phyloP scores from a whole-genome alignment of 2,329 filamentous ascomycete species.

The Sphaerostilbella broomeana region DNA sequence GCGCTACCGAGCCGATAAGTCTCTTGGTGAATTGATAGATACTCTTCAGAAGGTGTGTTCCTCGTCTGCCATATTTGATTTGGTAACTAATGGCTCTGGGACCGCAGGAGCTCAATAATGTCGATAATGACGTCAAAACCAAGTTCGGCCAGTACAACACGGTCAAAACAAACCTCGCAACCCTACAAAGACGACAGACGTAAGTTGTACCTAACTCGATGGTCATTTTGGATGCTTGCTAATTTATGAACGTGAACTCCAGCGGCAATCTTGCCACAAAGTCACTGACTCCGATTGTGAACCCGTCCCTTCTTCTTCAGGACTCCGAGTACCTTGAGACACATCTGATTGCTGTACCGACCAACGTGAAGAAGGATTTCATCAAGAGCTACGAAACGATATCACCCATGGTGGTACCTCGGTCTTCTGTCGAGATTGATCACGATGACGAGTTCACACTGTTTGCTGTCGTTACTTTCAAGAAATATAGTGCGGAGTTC shows the following conservation, averaged over 20 bases:
- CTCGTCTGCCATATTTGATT: not conserved
- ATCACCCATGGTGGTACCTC: conserved; percentile 85
- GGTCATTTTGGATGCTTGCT: no score
- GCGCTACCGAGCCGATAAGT: conserved; percentile 90
- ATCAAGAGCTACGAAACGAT: conserved; percentile 83
- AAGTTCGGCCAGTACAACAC: conserved; percentile 94
- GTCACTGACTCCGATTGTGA: conserved; percentile 82
- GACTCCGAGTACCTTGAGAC: conserved; percentile 97
- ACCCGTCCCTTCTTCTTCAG: conserved; percentile 71
- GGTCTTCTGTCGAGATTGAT: conserved; percentile 72
- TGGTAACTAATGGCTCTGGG: conserved; percentile 5
- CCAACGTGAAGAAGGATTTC: conserved; percentile 77
- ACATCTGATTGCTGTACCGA: conserved; percentile 84
- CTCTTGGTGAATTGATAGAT: conserved; percentile 79
- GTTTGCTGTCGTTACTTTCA: conserved; percentile 86
- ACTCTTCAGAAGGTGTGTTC: conserved; percentile 70
- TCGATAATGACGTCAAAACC: conserved; percentile 91
- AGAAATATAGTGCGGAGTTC: conserved; percentile 83
- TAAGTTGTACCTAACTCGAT: no score
- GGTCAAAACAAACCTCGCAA: conserved; percentile 75
- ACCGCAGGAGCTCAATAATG: conserved; percentile 71
- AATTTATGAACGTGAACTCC: conserved; percentile 3
- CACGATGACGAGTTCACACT: conserved; percentile 86
- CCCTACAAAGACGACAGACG: conserved; percentile 83
- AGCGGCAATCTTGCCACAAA: conserved; percentile 92